A percentile compares a stretch with the other conserved stretches of the same genome.
phyloP scores from a whole-genome alignment of 2,329 filamentous ascomycete genomes.

The Trichophyton simii region DNA sequence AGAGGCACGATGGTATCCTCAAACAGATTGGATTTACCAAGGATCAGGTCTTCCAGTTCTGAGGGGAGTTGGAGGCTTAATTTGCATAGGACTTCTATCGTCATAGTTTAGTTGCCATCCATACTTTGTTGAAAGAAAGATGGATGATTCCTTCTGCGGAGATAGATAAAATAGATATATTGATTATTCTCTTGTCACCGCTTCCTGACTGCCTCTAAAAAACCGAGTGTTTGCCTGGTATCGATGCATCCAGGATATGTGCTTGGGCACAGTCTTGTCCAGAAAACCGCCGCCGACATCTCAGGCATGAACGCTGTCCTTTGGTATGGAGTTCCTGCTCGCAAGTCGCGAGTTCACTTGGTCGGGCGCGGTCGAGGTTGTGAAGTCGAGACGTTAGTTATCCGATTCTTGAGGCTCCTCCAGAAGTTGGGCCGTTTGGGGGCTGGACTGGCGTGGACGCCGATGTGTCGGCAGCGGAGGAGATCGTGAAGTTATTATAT shows the following conservation, averaged over 20 bases:
- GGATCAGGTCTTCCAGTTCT: conserved; percentile 49
- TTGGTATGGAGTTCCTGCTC: not conserved
- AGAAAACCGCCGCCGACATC: not conserved
- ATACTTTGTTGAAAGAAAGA: not conserved
- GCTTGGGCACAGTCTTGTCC: not conserved
- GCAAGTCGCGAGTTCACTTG: not conserved
- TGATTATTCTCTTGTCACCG: not conserved
- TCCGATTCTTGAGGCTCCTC: no score
- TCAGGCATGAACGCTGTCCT: not conserved
- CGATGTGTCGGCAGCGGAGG: no score
- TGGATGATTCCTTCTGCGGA: not conserved
- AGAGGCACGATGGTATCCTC: conserved; percentile 39
- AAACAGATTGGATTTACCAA: conserved; percentile 46
- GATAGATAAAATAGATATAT: not conserved
- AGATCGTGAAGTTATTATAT: no score
- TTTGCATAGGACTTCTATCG: not conserved
- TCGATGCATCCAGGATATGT: not conserved
- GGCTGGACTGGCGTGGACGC: no score
- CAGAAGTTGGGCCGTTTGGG: no score
- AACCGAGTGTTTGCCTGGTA: not conserved
- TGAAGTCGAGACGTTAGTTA: no score
- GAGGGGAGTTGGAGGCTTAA: conserved; percentile 8
- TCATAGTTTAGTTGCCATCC: not conserved
- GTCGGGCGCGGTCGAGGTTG: not conserved
- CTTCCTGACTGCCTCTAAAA: not conserved